These are phyloP conservation scores for Podosphaera aphanis DNA, from an alignment of 2,329 filamentous ascomycete genomes.

Conservation along the genomic window DNA sequence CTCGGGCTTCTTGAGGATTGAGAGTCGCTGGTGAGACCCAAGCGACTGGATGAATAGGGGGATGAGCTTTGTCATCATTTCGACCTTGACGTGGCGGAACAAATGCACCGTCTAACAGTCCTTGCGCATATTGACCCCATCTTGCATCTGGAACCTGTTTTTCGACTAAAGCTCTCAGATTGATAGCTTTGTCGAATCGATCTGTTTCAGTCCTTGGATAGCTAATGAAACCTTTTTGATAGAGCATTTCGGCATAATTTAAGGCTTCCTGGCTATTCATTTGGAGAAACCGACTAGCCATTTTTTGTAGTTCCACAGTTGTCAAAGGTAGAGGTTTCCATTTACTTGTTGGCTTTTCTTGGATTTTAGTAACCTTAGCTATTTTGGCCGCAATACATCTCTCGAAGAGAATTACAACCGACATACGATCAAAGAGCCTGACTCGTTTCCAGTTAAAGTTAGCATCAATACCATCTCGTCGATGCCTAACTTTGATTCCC, in stretches of 20 bases:
- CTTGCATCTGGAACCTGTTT: conserved; percentile 56
- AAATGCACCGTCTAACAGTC: conserved; percentile 53
- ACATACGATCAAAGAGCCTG: conserved; percentile 69
- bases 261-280: conserved; percentile 84
- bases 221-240: conserved; percentile 88
- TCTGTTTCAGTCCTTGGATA: conserved; percentile 96
- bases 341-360: conserved; percentile 78
- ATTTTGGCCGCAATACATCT: conserved; percentile 52
- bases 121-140: conserved; percentile 66
- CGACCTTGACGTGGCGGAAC: conserved; percentile 58
- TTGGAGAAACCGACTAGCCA: conserved; percentile 68
- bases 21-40: conserved; percentile 42
- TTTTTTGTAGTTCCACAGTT: conserved; percentile 90
- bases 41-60: conserved; percentile 88
- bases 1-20: conserved; percentile 42
- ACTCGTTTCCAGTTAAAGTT: conserved; percentile 65
- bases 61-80: conserved; percentile 91
- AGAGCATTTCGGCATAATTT: conserved; percentile 65
- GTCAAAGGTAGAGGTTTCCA: conserved; percentile 86
- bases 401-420: conserved; percentile 64
- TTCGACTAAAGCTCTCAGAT: conserved; percentile 54
- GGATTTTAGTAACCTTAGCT: conserved; percentile 63
- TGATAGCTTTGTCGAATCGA: conserved; percentile 75
- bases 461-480: conserved; percentile 53
- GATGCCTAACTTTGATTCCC: conserved; percentile 68